These are phyloP conservation scores for Verticillium albo-atrum DNA, from an alignment of 2,329 filamentous ascomycete genomes.

Conservation along the genomic window DNA sequence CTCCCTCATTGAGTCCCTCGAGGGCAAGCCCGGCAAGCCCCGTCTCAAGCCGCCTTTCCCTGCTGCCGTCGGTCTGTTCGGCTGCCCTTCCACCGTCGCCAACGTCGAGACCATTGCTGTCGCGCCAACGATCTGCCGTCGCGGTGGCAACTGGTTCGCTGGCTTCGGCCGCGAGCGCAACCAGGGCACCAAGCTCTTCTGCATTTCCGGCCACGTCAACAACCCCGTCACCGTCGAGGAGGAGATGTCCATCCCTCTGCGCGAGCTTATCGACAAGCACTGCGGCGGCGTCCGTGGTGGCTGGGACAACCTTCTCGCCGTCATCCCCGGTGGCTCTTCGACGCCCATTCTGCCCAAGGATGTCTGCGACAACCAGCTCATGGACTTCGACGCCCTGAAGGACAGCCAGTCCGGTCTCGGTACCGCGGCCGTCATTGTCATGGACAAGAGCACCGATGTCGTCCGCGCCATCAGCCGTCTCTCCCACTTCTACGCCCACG, in stretches of 20 bases:
- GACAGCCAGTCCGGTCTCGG: conserved; percentile 96
- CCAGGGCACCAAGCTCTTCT: conserved; percentile 95
- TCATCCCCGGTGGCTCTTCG: conserved; percentile 95
- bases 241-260: conserved; percentile 97
- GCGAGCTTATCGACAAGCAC: conserved; percentile 96
- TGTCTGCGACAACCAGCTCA: conserved; percentile 90
- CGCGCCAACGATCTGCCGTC: conserved; percentile 89
- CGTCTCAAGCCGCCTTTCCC: conserved; percentile 98
- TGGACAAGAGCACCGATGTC: conserved; percentile 97
- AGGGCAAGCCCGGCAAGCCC: conserved; percentile 98
- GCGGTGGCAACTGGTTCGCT: conserved; percentile 90
- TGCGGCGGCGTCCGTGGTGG: conserved; percentile 94
- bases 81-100: conserved; percentile 94
- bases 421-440: conserved; percentile 96
- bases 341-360: conserved; percentile 90
- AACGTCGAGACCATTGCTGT: conserved; percentile 98
- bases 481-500: conserved; percentile 96
- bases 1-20: conserved; percentile 93
- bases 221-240: conserved; percentile 97
- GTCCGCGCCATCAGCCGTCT: conserved; percentile 90
- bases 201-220: conserved; percentile 98
- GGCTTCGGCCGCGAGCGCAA: conserved; percentile 94
- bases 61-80: conserved; percentile 93
- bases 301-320: conserved; percentile 93
- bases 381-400: conserved; percentile 99